Evolutionary conservation across 1,284 basidiomycete species (phyloP).

Genomic region (Cystobasidium pallidum): DNA sequence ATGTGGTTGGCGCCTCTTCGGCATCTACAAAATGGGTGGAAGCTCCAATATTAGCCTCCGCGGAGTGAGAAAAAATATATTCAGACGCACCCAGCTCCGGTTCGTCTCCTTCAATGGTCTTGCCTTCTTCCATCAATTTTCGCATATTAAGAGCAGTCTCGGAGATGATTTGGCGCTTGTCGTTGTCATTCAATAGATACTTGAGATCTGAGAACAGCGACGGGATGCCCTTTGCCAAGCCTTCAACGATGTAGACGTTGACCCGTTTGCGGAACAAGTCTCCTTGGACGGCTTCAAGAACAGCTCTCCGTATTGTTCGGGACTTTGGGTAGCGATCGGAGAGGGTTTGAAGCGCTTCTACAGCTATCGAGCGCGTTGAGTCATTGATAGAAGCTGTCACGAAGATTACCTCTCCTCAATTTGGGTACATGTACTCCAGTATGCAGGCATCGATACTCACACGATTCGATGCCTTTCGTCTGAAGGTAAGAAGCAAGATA

Average conservation of each 20-base stretch:
- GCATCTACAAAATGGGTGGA: constrained; percentile 49
- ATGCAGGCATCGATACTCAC: constrained; percentile 58
- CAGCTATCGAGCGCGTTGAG: constrained; percentile 63
- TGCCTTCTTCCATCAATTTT: constrained; percentile 55
- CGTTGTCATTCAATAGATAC: constrained; percentile 70
- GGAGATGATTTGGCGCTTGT: constrained; percentile 72
- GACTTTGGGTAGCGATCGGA: constrained; percentile 68
- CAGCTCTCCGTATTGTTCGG: constrained; percentile 71
- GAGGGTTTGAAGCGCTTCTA: constrained; percentile 67
- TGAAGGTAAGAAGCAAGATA: constrained; percentile 77
- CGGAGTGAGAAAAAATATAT: neutral
- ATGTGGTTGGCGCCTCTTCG: constrained; percentile 73
- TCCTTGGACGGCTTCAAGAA: constrained; percentile 68
- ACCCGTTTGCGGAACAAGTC: constrained; percentile 70
- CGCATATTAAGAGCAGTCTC: constrained; percentile 68
- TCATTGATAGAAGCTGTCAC: constrained; percentile 62
- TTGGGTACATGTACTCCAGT: neutral
- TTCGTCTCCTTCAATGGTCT: constrained; percentile 51
- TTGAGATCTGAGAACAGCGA: constrained; percentile 94
- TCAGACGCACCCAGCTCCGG: constrained; percentile 6
- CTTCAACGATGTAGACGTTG: constrained; percentile 70
- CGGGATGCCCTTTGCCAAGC: constrained; percentile 83
- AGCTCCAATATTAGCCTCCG: neutral
- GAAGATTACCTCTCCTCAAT: constrained; percentile 1
- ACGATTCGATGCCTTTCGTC: constrained; percentile 68